Evolutionary conservation across 768 basidiomycete species (phyloP).

Genomic region (Chalciporus sphaerocephalus): DNA sequence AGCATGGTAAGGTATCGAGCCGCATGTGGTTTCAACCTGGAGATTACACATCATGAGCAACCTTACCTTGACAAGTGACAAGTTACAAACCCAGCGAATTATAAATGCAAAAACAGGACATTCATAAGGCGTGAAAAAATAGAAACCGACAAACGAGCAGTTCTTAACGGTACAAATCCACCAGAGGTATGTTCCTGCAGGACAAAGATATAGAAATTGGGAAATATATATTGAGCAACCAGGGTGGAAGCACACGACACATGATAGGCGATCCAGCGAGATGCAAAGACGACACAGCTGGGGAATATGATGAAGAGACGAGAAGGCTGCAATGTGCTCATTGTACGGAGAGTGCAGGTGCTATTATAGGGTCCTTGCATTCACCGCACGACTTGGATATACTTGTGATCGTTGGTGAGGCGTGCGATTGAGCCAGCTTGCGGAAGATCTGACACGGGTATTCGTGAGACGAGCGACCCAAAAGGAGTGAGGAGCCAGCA

Average conservation of each 20-base stretch:
- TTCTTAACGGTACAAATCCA: conserved; percentile 9
- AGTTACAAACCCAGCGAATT: conserved; percentile 1
- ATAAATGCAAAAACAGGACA: conserved; percentile 1
- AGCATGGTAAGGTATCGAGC: no score
- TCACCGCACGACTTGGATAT: conserved; percentile 17
- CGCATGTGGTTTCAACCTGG: no score
- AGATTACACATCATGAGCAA: no score
- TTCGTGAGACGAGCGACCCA: neutral
- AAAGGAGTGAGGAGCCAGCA: conserved; percentile 1
- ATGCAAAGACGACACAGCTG: conserved; percentile 1
- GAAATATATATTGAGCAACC: conserved; percentile 10
- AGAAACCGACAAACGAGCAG: conserved; percentile 14
- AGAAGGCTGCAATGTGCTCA: conserved; percentile 9
- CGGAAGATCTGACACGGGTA: conserved; percentile 27
- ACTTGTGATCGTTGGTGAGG: conserved; percentile 1
- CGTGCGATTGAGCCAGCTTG: conserved; percentile 23
- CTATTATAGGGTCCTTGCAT: conserved; percentile 18
- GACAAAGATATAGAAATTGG: conserved; percentile 13
- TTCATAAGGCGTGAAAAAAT: conserved; percentile 6
- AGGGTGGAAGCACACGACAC: conserved; percentile 9
- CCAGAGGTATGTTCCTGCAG: conserved; percentile 18
- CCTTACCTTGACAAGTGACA: no score
- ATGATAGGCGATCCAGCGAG: conserved; percentile 15
- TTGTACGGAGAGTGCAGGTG: conserved; percentile 20
- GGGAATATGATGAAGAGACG: neutral